These are phyloP conservation scores for Monilinia vaccinii-corymbosi DNA, from an alignment of 2,329 filamentous ascomycete species.

Conservation along the genomic window DNA sequence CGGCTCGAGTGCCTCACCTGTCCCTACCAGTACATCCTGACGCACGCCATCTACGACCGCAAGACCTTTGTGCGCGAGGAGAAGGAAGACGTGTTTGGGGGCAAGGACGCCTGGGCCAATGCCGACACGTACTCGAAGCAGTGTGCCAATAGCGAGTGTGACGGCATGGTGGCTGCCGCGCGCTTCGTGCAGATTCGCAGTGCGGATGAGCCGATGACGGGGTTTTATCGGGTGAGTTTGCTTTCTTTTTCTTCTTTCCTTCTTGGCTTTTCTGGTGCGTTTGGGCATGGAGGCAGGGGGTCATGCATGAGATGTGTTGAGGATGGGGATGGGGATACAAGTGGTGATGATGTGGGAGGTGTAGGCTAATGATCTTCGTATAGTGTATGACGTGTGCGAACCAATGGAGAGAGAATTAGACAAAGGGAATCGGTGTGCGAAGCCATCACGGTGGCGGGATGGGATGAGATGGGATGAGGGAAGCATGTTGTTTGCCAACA, in stretches of 20 bases:
- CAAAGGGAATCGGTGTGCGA: background rate
- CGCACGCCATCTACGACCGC: slow-evolving; percentile 69
- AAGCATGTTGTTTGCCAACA: background rate
- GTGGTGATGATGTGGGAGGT: background rate
- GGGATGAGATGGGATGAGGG: background rate
- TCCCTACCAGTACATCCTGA: slow-evolving; percentile 81
- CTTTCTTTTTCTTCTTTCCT: background rate
- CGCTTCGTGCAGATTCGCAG: slow-evolving; percentile 96
- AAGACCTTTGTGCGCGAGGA: slow-evolving; percentile 75
- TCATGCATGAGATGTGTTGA: background rate
- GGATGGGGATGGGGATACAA: slow-evolving; percentile 8
- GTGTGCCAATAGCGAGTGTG: slow-evolving; percentile 73
- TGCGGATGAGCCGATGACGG: slow-evolving; percentile 98
- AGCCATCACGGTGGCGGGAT: background rate
- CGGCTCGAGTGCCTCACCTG: slow-evolving; percentile 93
- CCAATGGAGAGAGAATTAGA: slow-evolving; percentile 57
- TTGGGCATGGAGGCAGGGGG: background rate
- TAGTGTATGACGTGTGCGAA: slow-evolving; percentile 59
- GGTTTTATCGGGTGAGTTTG: slow-evolving; percentile 69
- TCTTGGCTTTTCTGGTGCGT: background rate
- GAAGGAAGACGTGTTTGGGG: slow-evolving; percentile 83
- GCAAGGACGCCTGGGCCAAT: slow-evolving; percentile 81
- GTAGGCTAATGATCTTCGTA: background rate
- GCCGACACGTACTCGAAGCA: slow-evolving; percentile 76
- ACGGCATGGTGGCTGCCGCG: slow-evolving; percentile 80